Base-by-base conservation (phyloP, 2,329 filamentous ascomycete genomes). In the Talaromyces sp. region DNA sequence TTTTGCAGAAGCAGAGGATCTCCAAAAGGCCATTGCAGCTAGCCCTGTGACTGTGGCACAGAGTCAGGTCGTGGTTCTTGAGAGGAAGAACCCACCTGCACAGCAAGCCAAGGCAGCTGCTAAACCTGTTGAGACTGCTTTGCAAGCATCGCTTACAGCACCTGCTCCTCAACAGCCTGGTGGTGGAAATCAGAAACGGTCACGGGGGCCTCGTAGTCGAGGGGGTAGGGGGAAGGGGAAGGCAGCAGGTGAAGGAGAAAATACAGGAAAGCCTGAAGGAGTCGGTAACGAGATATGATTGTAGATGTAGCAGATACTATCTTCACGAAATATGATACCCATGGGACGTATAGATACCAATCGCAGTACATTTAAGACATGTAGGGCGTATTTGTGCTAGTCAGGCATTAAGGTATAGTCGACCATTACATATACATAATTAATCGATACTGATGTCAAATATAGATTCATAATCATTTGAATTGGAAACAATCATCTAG, bases 1-100 rank as follows among this genome's bases (percentile, higher is more conserved):
- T 68, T 98, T 97, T 79, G 85, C 86, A 10, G 88, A 92, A 24
- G 84, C 89, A 0, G 87, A 88, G 9, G 84, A 85, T 10, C 82
- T 98, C 31, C 86, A 86, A 71, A 92, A 91, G 72, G 94, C 94
- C 5, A 88, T 97, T 73, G 85, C 87, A 16, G 91, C 90, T 13
- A 96, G 92, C 72, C 92, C 91, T 0, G 85, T 97, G 35, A 82
- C 89, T 22, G 89, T 98, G 11, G 93, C 90, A 0, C 90, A 96
- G 74, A 93, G 91, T 7, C 89, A 89, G 10, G 92, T 98, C 1
- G 91, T 96, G 68, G 90, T 98, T 1, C 80, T 96, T 27, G 93
- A 97, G 78, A 71, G 78, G 63, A 79, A 79, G 67, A 70, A 65
- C 37, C 54, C 62, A 19, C 62, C 66, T 13, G 31, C 61, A 43